Conservation (phyloP, 352 stramenopile genomes). For the Elongisporangium senticosum region DNA sequence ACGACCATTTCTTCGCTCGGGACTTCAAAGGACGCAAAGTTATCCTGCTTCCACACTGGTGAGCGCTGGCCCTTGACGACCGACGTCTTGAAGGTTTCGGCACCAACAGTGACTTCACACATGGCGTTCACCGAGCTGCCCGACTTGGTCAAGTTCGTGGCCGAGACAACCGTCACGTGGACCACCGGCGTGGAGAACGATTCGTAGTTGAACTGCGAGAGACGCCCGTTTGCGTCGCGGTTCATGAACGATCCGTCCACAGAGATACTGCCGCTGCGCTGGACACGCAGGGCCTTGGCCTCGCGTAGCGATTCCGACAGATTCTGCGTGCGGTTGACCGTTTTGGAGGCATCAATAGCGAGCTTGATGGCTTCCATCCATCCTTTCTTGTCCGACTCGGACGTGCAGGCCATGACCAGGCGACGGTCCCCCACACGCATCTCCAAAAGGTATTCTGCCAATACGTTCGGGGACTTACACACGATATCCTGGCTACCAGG, state of each 20-base stretch:
- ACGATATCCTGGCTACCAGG: constrained; percentile 57
- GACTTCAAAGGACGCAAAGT: constrained; percentile 77
- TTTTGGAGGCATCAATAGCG: constrained; percentile 80
- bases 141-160: constrained; percentile 73
- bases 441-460: constrained; percentile 65
- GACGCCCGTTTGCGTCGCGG: constrained; percentile 52
- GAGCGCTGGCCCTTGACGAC: constrained; percentile 78
- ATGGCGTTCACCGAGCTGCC: constrained; percentile 71
- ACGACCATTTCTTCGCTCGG: constrained; percentile 76
- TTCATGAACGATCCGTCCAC: constrained; percentile 63
- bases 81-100: constrained; percentile 80
- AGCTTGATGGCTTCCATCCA: constrained; percentile 87
- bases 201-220: constrained; percentile 86
- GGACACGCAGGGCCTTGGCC: constrained; percentile 47
- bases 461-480: constrained; percentile 67
- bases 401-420: constrained; percentile 82
- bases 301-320: constrained; percentile 43
- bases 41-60: constrained; percentile 84
- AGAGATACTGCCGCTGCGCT: constrained; percentile 63
- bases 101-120: constrained; percentile 76
- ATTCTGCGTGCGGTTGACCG: constrained; percentile 62
- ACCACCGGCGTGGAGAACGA: constrained; percentile 75
- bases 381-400: constrained; percentile 76
- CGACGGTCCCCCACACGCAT: constrained; percentile 69
- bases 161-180: constrained; percentile 74